These are phyloP conservation scores for Echinochloa phyllopogon DNA, from an alignment of 176 grass and related monocot genomes.

Conservation along the genomic window DNA sequence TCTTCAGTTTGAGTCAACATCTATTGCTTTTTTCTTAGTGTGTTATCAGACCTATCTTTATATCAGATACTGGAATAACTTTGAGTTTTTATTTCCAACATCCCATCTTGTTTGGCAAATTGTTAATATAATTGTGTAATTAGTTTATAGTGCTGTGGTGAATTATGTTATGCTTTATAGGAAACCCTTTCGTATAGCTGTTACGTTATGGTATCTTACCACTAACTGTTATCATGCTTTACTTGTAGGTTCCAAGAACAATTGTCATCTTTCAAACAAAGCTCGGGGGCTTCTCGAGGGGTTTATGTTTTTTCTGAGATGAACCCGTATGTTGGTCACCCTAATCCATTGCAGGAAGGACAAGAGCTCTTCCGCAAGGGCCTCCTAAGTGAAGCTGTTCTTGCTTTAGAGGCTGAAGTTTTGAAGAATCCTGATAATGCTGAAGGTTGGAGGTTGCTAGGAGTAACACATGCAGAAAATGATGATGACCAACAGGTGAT, in stretches of 20 bases:
- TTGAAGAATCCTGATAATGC: conserved; percentile 94
- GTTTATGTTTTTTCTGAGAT: conserved; percentile 88
- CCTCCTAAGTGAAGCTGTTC: conserved; percentile 98
- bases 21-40: conserved; percentile 24
- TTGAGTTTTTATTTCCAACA: neutral
- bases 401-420: conserved; percentile 99
- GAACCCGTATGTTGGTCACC: conserved; percentile 98
- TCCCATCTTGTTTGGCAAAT: conserved; percentile 29
- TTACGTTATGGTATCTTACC: conserved; percentile 1
- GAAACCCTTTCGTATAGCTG: conserved; percentile 6
- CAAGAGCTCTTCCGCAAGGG: conserved; percentile 95
- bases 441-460: conserved; percentile 98
- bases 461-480: conserved; percentile 97
- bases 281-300: conserved; percentile 68
- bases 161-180: conserved; percentile 19
- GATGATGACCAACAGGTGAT: conserved; percentile 97
- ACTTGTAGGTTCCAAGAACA: conserved; percentile 69
- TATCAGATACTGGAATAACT: conserved; percentile 2
- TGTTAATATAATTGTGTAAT: conserved; percentile 5
- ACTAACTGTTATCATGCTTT: conserved; percentile 21
- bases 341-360: conserved; percentile 97
- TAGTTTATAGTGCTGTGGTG: neutral
- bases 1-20: conserved; percentile 13
- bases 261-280: conserved; percentile 63
- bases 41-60: conserved; percentile 19